A percentile compares a stretch with the other conserved stretches of the same genome.
Conservation (phyloP, 805 yeast genomes). For the Lachancea mirantina region DNA sequence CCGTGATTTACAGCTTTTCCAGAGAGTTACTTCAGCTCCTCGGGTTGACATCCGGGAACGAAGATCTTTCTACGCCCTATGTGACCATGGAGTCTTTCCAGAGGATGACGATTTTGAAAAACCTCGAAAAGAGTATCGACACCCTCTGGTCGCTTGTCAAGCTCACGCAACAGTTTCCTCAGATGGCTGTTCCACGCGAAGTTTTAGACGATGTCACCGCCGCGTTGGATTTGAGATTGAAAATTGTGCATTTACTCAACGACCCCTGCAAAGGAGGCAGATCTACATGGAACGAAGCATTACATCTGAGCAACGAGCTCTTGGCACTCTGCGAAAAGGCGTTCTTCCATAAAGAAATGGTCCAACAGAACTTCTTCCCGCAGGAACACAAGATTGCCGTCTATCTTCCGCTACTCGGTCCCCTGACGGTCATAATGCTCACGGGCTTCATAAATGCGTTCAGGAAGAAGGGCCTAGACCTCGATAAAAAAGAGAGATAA, state of each 20-base stretch:
- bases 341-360: slow-evolving; percentile 90
- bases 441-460: slow-evolving; percentile 44
- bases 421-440: slow-evolving; percentile 58
- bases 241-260: slow-evolving; percentile 24
- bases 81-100: slow-evolving; percentile 60
- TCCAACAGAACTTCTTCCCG: slow-evolving; percentile 90
- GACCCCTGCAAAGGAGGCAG: slow-evolving; percentile 28
- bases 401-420: slow-evolving; percentile 85
- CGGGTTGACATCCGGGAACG: slow-evolving; percentile 57
- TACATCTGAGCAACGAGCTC: slow-evolving; percentile 45
- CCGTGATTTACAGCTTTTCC: slow-evolving; percentile 61
- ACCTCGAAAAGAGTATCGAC: slow-evolving; percentile 55
- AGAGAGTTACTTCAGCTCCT: slow-evolving; percentile 67
- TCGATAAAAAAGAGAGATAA: too few relatives aligned
- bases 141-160: slow-evolving; percentile 68
- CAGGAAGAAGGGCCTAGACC: slow-evolving; percentile 36
- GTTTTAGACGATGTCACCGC: slow-evolving; percentile 52
- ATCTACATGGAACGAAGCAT: slow-evolving; percentile 42
- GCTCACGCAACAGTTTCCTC: slow-evolving; percentile 58
- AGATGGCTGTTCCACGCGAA: slow-evolving; percentile 75
- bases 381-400: slow-evolving; percentile 94
- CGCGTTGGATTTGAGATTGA: slow-evolving; percentile 39
- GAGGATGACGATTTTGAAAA: slow-evolving; percentile 50
- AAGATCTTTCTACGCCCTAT: slow-evolving; percentile 40
- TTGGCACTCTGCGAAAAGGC: slow-evolving; percentile 47